phyloP scores from a whole-genome alignment of 495 filamentous ascomycete genomes.

The Tetracladium setigerum region DNA sequence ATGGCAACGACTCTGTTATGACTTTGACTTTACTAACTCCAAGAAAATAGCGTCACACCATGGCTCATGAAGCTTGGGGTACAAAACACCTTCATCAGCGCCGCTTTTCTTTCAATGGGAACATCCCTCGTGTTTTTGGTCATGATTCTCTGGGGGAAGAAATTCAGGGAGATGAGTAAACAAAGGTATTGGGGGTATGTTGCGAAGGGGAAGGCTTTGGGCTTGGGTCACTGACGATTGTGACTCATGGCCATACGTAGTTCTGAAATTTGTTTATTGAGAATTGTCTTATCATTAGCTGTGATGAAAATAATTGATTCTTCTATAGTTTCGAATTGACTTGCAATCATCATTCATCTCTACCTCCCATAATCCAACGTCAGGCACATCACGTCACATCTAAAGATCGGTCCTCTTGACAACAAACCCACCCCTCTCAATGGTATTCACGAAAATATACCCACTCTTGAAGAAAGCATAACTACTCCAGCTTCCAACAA shows the following conservation, averaged over 20 bases:
- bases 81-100: slow-evolving; percentile 47
- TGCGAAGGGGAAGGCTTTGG: background rate
- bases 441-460: slow-evolving; percentile 50
- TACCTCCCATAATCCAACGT: too few relatives aligned
- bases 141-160: slow-evolving; percentile 48
- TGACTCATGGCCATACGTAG: too few relatives aligned
- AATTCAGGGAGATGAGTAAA: slow-evolving; percentile 29
- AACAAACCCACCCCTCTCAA: slow-evolving; percentile 50
- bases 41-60: slow-evolving; percentile 18
- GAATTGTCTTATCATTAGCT: too few relatives aligned
- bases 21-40: too few relatives aligned
- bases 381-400: too few relatives aligned
- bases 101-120: slow-evolving; percentile 51
- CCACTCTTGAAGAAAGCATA: slow-evolving; percentile 52
- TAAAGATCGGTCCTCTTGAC: slow-evolving; percentile 27
- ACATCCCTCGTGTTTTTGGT: slow-evolving; percentile 44
- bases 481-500: slow-evolving; percentile 49
- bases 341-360: too few relatives aligned
- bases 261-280: too few relatives aligned
- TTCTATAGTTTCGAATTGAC: too few relatives aligned
- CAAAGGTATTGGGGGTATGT: slow-evolving; percentile 35
- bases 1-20: too few relatives aligned
- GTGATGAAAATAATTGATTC: too few relatives aligned
- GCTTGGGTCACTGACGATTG: background rate
- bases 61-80: slow-evolving; percentile 21